Evolutionary conservation across 2,329 filamentous ascomycete species (phyloP).

Genomic region (Colletotrichum limetticola): DNA sequence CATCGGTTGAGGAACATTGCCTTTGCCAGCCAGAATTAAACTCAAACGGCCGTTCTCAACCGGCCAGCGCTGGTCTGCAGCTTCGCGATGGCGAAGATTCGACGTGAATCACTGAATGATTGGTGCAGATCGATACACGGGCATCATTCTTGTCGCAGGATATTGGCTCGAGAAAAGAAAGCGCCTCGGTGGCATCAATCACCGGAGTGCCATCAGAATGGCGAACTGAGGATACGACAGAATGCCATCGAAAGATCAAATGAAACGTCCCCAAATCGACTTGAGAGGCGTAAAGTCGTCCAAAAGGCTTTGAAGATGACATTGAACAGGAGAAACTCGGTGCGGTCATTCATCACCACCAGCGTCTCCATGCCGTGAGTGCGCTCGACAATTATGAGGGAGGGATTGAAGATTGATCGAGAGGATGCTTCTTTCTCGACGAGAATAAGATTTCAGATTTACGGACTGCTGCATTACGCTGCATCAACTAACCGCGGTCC

Average conservation of each 20-base stretch:
- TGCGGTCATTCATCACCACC: neutral
- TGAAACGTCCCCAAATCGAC: neutral
- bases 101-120: neutral
- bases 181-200: neutral
- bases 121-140: neutral
- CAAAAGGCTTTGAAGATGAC: neutral
- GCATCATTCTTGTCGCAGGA: neutral
- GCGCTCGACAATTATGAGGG: too few species aligned
- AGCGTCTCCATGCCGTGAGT: too few species aligned
- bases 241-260: neutral
- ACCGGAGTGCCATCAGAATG: neutral
- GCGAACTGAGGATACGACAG: neutral
- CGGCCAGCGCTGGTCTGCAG: neutral
- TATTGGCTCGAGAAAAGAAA: neutral
- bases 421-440: neutral
- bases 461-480: neutral
- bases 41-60: neutral
- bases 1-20: neutral
- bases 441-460: neutral
- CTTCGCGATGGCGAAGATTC: neutral
- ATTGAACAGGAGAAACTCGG: too few species aligned
- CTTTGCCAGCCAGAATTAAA: neutral
- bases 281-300: neutral
- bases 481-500: neutral
- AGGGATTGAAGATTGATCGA: too few species aligned